Evolutionary conservation across 352 stramenopile genomes (phyloP).

Genomic region (Phytophthora cajani): DNA sequence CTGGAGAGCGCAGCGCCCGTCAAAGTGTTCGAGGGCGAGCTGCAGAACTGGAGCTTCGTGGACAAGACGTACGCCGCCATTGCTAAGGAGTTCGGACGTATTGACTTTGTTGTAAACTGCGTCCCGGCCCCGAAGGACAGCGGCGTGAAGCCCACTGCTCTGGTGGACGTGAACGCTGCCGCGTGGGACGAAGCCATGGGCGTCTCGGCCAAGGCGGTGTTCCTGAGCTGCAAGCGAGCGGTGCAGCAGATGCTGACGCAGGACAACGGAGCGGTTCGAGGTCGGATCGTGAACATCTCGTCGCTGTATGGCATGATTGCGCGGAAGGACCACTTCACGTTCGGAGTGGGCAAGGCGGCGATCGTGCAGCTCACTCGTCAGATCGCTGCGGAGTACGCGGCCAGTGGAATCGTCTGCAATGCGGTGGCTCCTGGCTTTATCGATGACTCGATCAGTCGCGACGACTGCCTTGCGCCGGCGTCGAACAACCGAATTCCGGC

Average conservation of each 20-base stretch:
- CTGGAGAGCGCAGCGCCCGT: constrained; percentile 23
- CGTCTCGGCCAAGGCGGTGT: constrained; percentile 67
- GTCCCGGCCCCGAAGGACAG: constrained; percentile 41
- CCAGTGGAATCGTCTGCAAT: constrained; percentile 69
- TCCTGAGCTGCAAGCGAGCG: constrained; percentile 74
- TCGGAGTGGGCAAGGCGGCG: constrained; percentile 68
- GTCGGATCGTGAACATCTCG: constrained; percentile 72
- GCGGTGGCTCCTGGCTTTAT: constrained; percentile 66
- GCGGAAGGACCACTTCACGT: constrained; percentile 66
- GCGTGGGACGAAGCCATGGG: constrained; percentile 69
- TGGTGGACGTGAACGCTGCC: constrained; percentile 52
- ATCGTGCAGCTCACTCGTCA: constrained; percentile 74
- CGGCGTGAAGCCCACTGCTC: constrained; percentile 38
- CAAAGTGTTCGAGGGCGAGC: constrained; percentile 54
- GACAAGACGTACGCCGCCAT: constrained; percentile 50
- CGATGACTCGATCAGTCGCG: constrained; percentile 65
- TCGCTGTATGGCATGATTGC: constrained; percentile 69
- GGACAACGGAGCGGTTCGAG: constrained; percentile 59
- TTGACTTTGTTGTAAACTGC: constrained; percentile 83
- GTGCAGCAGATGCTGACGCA: constrained; percentile 69
- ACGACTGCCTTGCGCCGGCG: constrained; percentile 60
- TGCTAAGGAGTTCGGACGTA: constrained; percentile 55
- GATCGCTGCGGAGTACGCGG: constrained; percentile 65
- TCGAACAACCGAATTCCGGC: constrained; percentile 59
- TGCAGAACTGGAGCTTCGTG: constrained; percentile 61